Conservation (phyloP, 2,329 filamentous ascomycete species). For the Talaromyces verruculosus region DNA sequence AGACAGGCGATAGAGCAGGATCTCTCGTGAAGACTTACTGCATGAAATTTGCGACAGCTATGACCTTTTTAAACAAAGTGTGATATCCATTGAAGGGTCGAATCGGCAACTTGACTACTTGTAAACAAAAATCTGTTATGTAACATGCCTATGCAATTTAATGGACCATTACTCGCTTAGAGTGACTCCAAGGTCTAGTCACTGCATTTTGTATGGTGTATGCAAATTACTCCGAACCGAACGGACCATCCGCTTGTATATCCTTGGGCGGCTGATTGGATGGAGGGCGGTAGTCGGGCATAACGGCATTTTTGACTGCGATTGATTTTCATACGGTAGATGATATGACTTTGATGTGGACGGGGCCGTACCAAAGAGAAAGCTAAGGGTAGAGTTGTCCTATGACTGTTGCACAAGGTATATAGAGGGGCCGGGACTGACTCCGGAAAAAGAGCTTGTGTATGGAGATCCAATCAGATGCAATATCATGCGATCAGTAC, state of each 20-base stretch:
- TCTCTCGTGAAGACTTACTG: background rate
- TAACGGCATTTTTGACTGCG: background rate
- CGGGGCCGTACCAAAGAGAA: background rate
- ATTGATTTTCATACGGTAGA: too few relatives aligned
- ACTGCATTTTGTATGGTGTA: background rate
- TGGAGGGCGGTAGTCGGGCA: background rate
- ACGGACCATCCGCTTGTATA: constrained; percentile 6
- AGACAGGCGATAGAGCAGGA: background rate
- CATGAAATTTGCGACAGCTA: background rate
- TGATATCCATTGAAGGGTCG: background rate
- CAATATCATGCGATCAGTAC: background rate
- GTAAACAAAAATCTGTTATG: background rate
- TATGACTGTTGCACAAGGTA: background rate
- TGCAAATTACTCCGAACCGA: constrained; percentile 13
- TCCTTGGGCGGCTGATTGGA: background rate
- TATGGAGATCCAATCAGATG: background rate
- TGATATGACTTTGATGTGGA: background rate
- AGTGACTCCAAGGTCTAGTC: background rate
- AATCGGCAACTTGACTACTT: background rate
- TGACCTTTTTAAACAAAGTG: background rate
- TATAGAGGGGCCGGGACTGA: background rate
- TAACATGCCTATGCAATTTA: background rate
- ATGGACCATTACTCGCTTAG: background rate
- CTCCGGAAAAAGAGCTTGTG: background rate
- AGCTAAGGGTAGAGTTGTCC: background rate